These are phyloP conservation scores for Alternaria triticina DNA, from an alignment of 2,329 filamentous ascomycete species.

Conservation along the genomic window DNA sequence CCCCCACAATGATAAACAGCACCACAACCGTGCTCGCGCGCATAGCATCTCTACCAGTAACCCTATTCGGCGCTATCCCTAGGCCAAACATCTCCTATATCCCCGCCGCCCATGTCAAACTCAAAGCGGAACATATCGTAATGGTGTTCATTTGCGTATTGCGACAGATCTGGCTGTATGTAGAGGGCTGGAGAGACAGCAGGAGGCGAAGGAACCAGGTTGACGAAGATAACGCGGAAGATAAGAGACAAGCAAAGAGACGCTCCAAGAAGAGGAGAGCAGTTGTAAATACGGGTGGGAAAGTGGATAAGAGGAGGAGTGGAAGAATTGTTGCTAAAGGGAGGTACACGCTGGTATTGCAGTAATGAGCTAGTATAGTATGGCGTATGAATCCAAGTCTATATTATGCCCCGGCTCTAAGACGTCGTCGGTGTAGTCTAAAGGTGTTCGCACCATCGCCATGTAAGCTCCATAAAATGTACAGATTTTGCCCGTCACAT, in stretches of 20 bases:
- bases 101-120: conserved; percentile 19
- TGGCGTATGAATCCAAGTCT: not conserved
- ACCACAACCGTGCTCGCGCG: not conserved
- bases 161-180: conserved; percentile 6
- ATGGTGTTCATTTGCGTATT: conserved; percentile 13
- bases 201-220: not conserved
- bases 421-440: not conserved
- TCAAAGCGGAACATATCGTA: conserved; percentile 23
- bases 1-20: not conserved
- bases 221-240: not conserved
- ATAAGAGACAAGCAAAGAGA: not conserved
- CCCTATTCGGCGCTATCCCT: not conserved
- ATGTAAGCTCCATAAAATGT: not conserved
- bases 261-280: not conserved
- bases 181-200: conserved; percentile 8
- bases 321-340: not conserved
- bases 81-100: conserved; percentile 12
- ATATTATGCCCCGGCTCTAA: not conserved
- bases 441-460: not conserved
- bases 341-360: conserved; percentile 2
- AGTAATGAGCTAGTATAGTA: not conserved
- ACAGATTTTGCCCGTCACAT: not conserved
- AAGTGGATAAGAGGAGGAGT: not conserved
- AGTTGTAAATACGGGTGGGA: not conserved
- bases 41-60: not conserved